Evolutionary conservation across 306 rosid species (phyloP), one percentile per base, ranked within the genome.

Genomic region (Lupinus albus): DNA sequence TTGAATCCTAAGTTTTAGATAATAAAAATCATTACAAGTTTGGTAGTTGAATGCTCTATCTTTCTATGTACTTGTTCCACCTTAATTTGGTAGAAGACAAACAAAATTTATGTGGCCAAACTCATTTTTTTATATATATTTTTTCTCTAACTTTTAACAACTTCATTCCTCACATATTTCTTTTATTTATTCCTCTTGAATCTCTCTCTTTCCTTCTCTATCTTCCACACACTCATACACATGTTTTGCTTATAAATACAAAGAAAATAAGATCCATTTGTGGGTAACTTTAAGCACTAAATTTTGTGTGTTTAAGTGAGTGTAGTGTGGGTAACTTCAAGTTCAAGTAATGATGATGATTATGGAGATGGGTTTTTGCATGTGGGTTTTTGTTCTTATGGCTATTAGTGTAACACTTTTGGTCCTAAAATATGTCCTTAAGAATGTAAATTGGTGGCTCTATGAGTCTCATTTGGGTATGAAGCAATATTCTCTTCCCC

Each of bases 401-500:
- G 75, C 55, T n/a, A 30, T 71, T 28, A 30, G 59, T 11, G 79
- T 73, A 7, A 68, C 2, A 15, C 7, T 71, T 3, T 11, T 78
- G 52, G 63, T 46, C 17, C 21, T 85, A 42, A 77, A 32, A 16
- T 78, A 74, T 75, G 1, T 83, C 0, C 52, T 83, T 39, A 85
- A 70, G 83, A 84, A 79, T 35, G 81, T 56, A 0, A 91, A 91
- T 66, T 30, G 78, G 77, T 86, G 80, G 78, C 30, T 88, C 0
- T 80, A 84, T 54, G 97, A 84, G 58, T 38, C 59, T 10, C 47
- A 30, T 52, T 55, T 91, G 62, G 91, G 95, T n/a, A 78, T 17
- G 0, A 83, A 69, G 64, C 85, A 74, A 44, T 67, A 70, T 59
- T 69, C 61, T 13, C 83, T 88, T 2, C 97, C 97, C 3, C 97